A percentile compares a stretch with the other conserved stretches of the same genome.
These are phyloP conservation scores for Dictyostelium gargantuum DNA, from an alignment of 208 protist genomes.

Conservation along the genomic window DNA sequence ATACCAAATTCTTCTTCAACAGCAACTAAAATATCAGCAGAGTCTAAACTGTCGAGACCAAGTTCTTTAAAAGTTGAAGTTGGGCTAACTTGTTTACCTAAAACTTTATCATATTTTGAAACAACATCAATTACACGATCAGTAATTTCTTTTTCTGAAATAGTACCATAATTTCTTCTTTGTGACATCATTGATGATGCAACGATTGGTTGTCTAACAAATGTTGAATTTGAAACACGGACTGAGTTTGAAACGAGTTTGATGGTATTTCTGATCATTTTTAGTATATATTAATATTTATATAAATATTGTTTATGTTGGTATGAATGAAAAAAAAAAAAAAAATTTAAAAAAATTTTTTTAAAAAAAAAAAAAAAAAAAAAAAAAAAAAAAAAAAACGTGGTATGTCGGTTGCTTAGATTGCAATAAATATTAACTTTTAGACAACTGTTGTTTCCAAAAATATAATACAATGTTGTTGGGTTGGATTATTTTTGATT, in stretches of 20 bases:
- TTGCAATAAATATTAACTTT: too few species aligned
- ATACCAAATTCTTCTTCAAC: constrained; percentile 96
- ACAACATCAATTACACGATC: constrained; percentile 94
- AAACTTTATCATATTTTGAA: constrained; percentile 96
- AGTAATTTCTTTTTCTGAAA: constrained; percentile 93
- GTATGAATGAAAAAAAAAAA: background rate
- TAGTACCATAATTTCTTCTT: background rate
- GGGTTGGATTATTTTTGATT: too few species aligned
- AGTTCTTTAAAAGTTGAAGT: constrained; percentile 96
- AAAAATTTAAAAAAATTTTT: background rate
- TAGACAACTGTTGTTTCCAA: too few species aligned
- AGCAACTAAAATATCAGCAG: constrained; percentile 95
- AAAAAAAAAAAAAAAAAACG: background rate
- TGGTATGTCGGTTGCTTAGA: too few species aligned
- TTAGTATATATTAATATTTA: too few species aligned
- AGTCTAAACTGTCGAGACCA: constrained; percentile 94
- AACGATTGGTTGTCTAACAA: background rate
- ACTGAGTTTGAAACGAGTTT: background rate
- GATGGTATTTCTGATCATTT: constrained; percentile 8
- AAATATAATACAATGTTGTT: too few species aligned
- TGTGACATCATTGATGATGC: background rate
- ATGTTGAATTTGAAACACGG: background rate
- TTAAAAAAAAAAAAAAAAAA: background rate
- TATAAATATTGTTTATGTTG: background rate
- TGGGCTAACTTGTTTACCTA: constrained; percentile 89